A percentile compares a stretch with the other conserved stretches of the same genome.
These are phyloP conservation scores for Gossypium bickii DNA, from an alignment of 345 rosid species.

Conservation along the genomic window DNA sequence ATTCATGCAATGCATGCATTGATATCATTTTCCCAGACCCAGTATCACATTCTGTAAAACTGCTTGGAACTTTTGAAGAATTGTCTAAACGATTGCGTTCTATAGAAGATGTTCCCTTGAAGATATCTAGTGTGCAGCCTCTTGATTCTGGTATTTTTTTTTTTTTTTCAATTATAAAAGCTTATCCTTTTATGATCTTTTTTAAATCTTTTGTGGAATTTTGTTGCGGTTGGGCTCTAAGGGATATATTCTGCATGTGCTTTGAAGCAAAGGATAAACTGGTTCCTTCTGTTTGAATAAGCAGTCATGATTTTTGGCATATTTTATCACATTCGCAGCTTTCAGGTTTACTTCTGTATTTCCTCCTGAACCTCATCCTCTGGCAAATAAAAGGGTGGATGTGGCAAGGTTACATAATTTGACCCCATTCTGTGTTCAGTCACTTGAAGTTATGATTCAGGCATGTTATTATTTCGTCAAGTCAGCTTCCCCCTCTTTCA, in stretches of 20 bases:
- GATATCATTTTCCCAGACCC: slow-evolving; percentile 49
- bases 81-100: slow-evolving; percentile 65
- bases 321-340: slow-evolving; percentile 41
- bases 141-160: slow-evolving; percentile 63
- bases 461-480: slow-evolving; percentile 25
- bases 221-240: background rate
- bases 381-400: slow-evolving; percentile 47
- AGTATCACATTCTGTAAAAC: slow-evolving; percentile 48
- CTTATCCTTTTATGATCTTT: background rate
- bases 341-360: slow-evolving; percentile 82
- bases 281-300: slow-evolving; percentile 15
- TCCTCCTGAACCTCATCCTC: slow-evolving; percentile 88
- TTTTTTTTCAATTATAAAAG: background rate
- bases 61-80: slow-evolving; percentile 64
- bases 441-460: slow-evolving; percentile 93
- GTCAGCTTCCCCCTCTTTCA: background rate
- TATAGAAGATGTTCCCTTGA: slow-evolving; percentile 76
- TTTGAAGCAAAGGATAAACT: background rate
- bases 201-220: background rate
- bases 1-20: background rate
- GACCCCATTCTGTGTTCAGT: slow-evolving; percentile 58
- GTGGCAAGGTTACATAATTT: slow-evolving; percentile 42
- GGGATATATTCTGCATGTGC: background rate
- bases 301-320: background rate
- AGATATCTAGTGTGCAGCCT: slow-evolving; percentile 76